Conservation (phyloP, 2,329 filamentous ascomycete species). For the Trichoderma asperellum region DNA sequence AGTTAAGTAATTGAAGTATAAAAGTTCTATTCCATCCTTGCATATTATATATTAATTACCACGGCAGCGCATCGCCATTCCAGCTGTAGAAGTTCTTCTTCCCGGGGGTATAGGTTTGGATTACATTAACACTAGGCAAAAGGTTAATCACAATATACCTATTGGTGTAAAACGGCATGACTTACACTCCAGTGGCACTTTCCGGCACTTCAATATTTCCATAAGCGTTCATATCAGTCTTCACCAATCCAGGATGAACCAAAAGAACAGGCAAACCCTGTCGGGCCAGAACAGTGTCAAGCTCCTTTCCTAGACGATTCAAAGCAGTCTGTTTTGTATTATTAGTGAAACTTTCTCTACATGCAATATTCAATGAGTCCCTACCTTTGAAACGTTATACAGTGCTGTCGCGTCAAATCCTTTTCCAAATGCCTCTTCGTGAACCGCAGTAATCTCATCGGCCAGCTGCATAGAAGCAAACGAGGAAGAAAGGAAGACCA, state of each 20-base stretch:
- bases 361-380: background rate
- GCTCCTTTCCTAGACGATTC: background rate
- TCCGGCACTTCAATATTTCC: background rate
- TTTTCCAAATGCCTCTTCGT: background rate
- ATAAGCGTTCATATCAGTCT: background rate
- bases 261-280: background rate
- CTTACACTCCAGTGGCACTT: background rate
- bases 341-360: background rate
- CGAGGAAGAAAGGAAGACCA: background rate
- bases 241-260: background rate
- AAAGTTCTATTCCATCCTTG: background rate
- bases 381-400: background rate
- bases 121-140: background rate
- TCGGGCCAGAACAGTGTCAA: background rate
- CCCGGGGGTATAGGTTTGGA: background rate
- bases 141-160: background rate
- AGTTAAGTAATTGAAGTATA: background rate
- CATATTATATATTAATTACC: background rate
- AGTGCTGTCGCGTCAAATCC: background rate
- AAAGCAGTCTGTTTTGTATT: background rate
- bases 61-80: background rate
- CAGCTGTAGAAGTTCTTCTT: background rate
- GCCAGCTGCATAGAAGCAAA: background rate
- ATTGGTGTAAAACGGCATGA: background rate
- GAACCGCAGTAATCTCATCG: background rate